Evolutionary conservation across 441 rosid genomes (phyloP), one percentile per base, ranked within the genome.

Genomic region (Geranium incanum): DNA sequence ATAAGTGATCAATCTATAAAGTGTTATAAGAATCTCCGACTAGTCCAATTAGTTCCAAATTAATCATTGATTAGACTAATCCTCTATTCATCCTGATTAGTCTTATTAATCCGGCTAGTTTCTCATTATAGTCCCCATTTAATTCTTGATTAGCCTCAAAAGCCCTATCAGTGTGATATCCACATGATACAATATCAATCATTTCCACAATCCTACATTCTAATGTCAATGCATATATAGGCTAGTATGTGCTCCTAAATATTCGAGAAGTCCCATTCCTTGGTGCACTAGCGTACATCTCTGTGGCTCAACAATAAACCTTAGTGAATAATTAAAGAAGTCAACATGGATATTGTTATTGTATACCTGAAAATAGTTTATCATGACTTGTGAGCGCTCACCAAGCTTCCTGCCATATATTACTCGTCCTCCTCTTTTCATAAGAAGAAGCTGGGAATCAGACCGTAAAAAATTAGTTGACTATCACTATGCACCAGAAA

Each of bases 351-450:
- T 16, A 59, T 18, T 55, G 45, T 55, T 6, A 72, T 71, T 21
- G 66, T 67, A 28, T 74, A 93, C 98, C 97, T 94, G 93, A 75
- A 94, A 90, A 82, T 90, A 94, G 78, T 90, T 84, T 16, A 92
- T 81, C 85, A 94, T 70, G 81, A 64, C 82, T 76, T 85, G 79
- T 0, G 99, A 94, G 70, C 84, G 81, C 63, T 71, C 68, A 15
- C 99, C 99, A 69, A 92, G 84, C 77, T 87, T 88, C 60, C 99
- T 97, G 72, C 97, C 94, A 68, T 90, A 88, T 76, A 92, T 92
- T 65, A 92, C 95, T 36, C 75, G 84, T n/a, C 99, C 99, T 52
- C 99, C 99, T 62, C 97, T 86, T 86, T 94, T 92, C 96, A 94
- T 89, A 36, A 94, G 94, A 80, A 94, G 93, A 43, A 94, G 84